These are phyloP conservation scores for Neurospora cerealis DNA, from an alignment of 495 filamentous ascomycete genomes.

Conservation along the genomic window DNA sequence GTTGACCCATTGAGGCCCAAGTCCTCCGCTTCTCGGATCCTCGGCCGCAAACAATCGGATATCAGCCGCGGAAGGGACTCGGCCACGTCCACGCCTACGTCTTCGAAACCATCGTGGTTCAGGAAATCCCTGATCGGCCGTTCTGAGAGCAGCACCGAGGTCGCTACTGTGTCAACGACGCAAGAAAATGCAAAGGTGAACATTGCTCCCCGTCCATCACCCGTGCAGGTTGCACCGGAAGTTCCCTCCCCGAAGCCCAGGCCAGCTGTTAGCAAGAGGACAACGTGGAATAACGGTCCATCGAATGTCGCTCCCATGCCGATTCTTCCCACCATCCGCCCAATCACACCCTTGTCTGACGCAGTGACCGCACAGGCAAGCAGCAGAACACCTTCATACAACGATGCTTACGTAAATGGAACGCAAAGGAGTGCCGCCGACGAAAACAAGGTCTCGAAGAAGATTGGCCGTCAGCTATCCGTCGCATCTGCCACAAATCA, in stretches of 20 bases:
- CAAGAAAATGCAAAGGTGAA: constrained; percentile 16
- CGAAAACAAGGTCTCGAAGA: constrained; percentile 74
- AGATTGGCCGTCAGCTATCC: constrained; percentile 92
- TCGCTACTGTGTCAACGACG: constrained; percentile 10
- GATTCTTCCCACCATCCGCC: constrained; percentile 90
- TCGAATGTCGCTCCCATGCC: constrained; percentile 91
- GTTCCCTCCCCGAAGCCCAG: constrained; percentile 44
- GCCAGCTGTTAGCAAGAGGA: constrained; percentile 58
- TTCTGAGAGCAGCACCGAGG: constrained; percentile 35
- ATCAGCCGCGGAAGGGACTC: constrained; percentile 55
- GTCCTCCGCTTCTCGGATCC: constrained; percentile 72
- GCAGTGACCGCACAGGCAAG: constrained; percentile 81
- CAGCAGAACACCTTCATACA: constrained; percentile 37
- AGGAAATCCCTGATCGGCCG: constrained; percentile 77
- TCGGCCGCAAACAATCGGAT: constrained; percentile 83
- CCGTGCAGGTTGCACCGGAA: constrained; percentile 48
- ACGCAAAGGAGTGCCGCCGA: constrained; percentile 17
- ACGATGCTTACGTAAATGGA: constrained; percentile 30
- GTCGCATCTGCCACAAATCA: constrained; percentile 90
- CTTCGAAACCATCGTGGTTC: constrained; percentile 91
- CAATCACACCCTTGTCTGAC: constrained; percentile 87
- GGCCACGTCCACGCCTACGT: constrained; percentile 53
- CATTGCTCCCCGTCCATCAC: constrained; percentile 40
- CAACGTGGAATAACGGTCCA: constrained; percentile 74
- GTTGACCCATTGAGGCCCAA: constrained; percentile 88